Evolutionary conservation across 2,329 filamentous ascomycete genomes (phyloP), one percentile per base, ranked within the genome.

Genomic region (Lecanosticta acicola): DNA sequence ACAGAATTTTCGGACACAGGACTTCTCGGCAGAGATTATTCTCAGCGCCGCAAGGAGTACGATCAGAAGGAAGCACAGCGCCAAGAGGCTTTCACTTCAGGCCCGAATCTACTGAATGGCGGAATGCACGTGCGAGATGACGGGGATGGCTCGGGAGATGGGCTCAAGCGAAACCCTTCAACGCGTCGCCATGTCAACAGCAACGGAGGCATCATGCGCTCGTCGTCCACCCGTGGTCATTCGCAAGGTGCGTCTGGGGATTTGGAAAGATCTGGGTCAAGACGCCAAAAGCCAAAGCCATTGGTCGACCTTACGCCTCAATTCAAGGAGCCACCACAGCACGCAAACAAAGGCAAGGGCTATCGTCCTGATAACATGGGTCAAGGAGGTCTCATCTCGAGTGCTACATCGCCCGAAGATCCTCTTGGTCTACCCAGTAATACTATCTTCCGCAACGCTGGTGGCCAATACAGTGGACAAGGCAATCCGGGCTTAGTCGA

Each of bases 261-360:
- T 45, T 60, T 75, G 3, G 65, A 66, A 33, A 69, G 73, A 40
- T 69, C 70, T n/a, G 65, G 63, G n/a, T 77, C 76, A 1, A 55
- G 47, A 13, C 54, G 64, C 41, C 63, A 58, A 18, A 68, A 65
- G 56, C 72, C 73, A 2, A 80, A 80, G 50, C 84, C 85, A 1
- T 72, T 89, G 4, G 67, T 89, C 21, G 84, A 86, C 58, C 72
- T 88, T 33, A 81, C 80, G 0, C 80, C 81, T 0, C 71, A 73
- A 39, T 84, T 83, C 59, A 72, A 76, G 40, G 81, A 85, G 50
- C 75, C 81, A 4, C 82, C 82, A 14, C 73, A 83, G 62, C 74
- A 75, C 59, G 66, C 70, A 43, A 71, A 70, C 38, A 75, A 77
- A 39, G 71, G 74, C 13, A 75, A 74, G 48, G 79, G 78, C 3